Evolutionary conservation across 352 stramenopile species (phyloP).

Genomic region (Pythium angustatum): DNA sequence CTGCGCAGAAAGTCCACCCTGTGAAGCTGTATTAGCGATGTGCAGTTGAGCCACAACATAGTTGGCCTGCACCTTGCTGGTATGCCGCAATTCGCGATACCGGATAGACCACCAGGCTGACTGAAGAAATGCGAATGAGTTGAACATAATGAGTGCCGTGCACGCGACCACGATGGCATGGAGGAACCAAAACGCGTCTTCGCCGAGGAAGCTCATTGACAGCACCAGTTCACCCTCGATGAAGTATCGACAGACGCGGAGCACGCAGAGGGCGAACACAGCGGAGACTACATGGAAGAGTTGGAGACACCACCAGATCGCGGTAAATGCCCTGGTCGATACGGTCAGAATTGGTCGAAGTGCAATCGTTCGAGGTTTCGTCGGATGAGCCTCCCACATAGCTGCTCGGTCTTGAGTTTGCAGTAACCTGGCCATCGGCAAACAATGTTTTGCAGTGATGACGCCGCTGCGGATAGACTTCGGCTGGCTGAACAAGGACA

Average conservation of each 20-base stretch:
- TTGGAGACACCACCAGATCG: conserved; percentile 8
- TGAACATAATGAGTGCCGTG: not conserved
- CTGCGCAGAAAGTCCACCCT: no score
- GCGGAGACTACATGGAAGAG: not conserved
- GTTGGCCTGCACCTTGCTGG: not conserved
- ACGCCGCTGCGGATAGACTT: no score
- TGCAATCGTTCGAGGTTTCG: no score
- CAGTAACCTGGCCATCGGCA: no score
- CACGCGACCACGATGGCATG: not conserved
- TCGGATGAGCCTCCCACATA: no score
- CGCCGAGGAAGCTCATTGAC: conserved; percentile 10
- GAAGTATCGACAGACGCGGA: conserved; percentile 7
- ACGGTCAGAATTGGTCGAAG: not conserved
- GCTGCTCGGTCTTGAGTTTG: no score
- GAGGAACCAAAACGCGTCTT: not conserved
- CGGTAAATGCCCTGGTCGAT: conserved; percentile 1
- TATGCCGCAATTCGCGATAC: conserved; percentile 12
- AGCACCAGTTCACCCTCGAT: not conserved
- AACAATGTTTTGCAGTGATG: no score
- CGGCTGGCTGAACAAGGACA: no score
- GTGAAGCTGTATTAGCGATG: not conserved
- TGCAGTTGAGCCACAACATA: not conserved
- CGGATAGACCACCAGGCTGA: conserved; percentile 6
- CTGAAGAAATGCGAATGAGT: not conserved
- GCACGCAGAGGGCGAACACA: not conserved